Base-by-base conservation (phyloP, 768 basidiomycete species). In the Mycena leptocephala region DNA sequence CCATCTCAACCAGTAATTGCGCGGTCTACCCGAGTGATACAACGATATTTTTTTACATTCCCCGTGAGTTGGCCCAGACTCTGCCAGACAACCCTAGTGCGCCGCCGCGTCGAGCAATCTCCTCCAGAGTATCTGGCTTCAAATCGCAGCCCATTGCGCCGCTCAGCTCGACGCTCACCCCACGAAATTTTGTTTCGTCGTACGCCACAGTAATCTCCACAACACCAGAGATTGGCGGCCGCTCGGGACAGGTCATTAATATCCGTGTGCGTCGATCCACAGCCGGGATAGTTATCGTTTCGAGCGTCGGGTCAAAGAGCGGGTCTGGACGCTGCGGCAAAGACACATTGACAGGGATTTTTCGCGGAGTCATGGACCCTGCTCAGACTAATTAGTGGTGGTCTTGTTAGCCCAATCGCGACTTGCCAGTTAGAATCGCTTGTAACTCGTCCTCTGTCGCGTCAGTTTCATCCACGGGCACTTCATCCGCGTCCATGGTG, bases 321-420 rank as follows among this genome's bases (percentile, higher is more conserved):
- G 84, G 79, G 63, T 88, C 86, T 0, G 86, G 78, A 61, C 81
- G 77, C 78, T 83, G 24, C 83, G 92, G 91, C 56, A 96, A 85
- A 79, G 89, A 91, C 16, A 95, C 87, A 70, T 93, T 95, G 56
- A 96, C 94, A 5, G 95, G 95, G 53, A 96, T 94, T 79, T 90
- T 90, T 22, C 85, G 88, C 0, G 93, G 93, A 7, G 79, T 82
- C 56, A 90, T 81, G 0, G 88, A 88, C 6, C 93, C 93, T 94
- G 33, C 9, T 41, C n/a, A 14, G 11, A 28, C 6, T 39, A 10
- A 8, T 59, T 65, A 79, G 26, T 26, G 77, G 72, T 20, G 30
- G 20, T 65, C 3, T 72, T 20, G 14, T 37, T 46, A 20, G 11
- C 35, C 8, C 18, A 41, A 41, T 33, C 28, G 41, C 39, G 74